Base-by-base conservation (phyloP, 805 yeast species). In the Hanseniaspora meyeri region DNA sequence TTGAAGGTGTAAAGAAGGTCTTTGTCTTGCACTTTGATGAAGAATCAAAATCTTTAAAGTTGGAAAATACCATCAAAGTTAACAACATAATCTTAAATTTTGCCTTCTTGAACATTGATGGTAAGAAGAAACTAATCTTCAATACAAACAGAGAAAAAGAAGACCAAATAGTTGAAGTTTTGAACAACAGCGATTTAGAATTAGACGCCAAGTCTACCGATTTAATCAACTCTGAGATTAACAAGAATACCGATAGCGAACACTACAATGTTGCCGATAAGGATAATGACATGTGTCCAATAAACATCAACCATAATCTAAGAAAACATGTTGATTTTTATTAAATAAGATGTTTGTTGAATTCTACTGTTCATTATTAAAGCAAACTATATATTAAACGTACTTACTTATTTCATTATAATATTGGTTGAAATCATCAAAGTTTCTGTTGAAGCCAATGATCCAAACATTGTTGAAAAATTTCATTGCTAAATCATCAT, bases 261-360 rank as follows among this genome's bases (percentile, higher is more conserved):
- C 65, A 67, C 11, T 68, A 69, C 49, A 69, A 68, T 2, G 74
- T 72, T 10, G 68, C 64, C 4, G 55, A 66, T 11, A 66, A 71
- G 29, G 62, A 63, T 1, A 48, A 49, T 52, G 76, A 72, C 27
- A 66, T 77, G 51, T 74, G 74, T 54, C 78, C 82, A 17, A 72
- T 81, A 62, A 79, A 78, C 63, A 68, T 72, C 55, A 67, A 75
- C 49, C 72, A 73, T 58, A 66, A 76, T 19, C 73, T 81, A 63
- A 75, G 84, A 62, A 81, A 81, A 67, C 77, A 82, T 64, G 82
- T 83, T 49, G 85, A 81, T 64, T 72, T 69, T 59, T 73, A 50
- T 19, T 56, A 56, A 45, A 46, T 34, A n/a, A 12, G 39, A 8
- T 36, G 7, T 17, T 40, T 17, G 12, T 24, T 24, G 27, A 4